These are phyloP conservation scores for Colletotrichum neosansevieriae DNA, from an alignment of 2,329 filamentous ascomycete species.

Conservation along the genomic window DNA sequence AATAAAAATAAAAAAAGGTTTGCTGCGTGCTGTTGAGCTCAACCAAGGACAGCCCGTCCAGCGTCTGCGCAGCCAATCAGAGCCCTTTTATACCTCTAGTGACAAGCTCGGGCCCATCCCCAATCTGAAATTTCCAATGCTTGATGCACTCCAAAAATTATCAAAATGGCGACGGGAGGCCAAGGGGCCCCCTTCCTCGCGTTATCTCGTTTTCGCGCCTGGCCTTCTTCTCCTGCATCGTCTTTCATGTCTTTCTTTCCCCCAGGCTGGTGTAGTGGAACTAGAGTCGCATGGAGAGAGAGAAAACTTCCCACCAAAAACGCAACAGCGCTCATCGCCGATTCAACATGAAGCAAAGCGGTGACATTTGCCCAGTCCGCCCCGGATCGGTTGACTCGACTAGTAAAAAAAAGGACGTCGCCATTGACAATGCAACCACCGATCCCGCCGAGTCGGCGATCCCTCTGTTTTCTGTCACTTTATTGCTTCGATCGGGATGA, in stretches of 20 bases:
- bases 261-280: no score
- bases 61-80: conserved; percentile 19
- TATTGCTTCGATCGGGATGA: conserved; percentile 10
- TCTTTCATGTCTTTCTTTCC: no score
- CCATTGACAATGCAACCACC: conserved; percentile 31
- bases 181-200: background rate
- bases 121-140: background rate
- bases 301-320: background rate
- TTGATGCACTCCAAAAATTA: background rate
- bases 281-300: no score
- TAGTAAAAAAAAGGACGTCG: background rate
- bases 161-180: background rate
- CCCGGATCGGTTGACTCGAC: conserved; percentile 16
- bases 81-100: background rate
- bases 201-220: conserved; percentile 10
- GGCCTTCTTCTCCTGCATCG: background rate
- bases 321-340: conserved; percentile 18
- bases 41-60: conserved; percentile 4
- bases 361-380: conserved; percentile 1
- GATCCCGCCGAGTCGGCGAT: background rate
- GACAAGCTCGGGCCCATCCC: conserved; percentile 8
- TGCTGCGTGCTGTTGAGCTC: background rate
- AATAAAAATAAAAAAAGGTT: conserved; percentile 5
- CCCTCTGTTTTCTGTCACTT: background rate
- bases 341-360: conserved; percentile 24